Evolutionary conservation across 75 land plant species (phyloP).

Genomic region (Chamaecyparis obtusa): DNA sequence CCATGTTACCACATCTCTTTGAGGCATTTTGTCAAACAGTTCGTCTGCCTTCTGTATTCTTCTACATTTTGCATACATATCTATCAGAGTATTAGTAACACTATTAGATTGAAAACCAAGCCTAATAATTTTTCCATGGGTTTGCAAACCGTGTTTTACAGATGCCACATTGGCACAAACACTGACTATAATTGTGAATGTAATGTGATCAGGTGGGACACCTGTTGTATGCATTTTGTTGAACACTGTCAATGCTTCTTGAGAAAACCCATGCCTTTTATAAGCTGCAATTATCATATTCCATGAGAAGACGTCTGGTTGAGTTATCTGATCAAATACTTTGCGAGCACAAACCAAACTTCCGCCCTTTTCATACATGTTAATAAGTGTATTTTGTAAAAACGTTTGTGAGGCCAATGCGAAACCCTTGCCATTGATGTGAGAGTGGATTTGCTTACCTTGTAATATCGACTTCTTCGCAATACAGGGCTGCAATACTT

Average conservation of each 20-base stretch:
- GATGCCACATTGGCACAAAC: background rate
- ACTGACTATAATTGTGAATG: constrained; percentile 29
- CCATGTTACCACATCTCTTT: constrained; percentile 48
- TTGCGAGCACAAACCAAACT: constrained; percentile 19
- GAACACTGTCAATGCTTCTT: constrained; percentile 26
- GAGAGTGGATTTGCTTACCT: background rate
- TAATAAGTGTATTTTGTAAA: constrained; percentile 47
- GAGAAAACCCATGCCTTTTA: constrained; percentile 24
- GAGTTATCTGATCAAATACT: constrained; percentile 50
- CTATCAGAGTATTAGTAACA: constrained; percentile 23
- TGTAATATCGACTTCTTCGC: background rate
- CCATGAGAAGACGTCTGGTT: constrained; percentile 51
- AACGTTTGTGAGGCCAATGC: constrained; percentile 6
- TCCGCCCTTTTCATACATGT: constrained; percentile 30
- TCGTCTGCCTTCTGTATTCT: constrained; percentile 12
- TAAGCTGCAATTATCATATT: constrained; percentile 54
- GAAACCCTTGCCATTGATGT: background rate
- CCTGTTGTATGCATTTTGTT: constrained; percentile 36
- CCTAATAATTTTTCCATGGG: constrained; percentile 14
- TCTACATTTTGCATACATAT: constrained; percentile 30
- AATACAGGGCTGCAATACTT: background rate
- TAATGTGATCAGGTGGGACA: constrained; percentile 37
- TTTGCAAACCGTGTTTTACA: constrained; percentile 10
- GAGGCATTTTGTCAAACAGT: constrained; percentile 14
- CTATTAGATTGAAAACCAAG: constrained; percentile 19